Evolutionary conservation across 1,284 basidiomycete species (phyloP).

Genomic region (Porodaedalea pini): DNA sequence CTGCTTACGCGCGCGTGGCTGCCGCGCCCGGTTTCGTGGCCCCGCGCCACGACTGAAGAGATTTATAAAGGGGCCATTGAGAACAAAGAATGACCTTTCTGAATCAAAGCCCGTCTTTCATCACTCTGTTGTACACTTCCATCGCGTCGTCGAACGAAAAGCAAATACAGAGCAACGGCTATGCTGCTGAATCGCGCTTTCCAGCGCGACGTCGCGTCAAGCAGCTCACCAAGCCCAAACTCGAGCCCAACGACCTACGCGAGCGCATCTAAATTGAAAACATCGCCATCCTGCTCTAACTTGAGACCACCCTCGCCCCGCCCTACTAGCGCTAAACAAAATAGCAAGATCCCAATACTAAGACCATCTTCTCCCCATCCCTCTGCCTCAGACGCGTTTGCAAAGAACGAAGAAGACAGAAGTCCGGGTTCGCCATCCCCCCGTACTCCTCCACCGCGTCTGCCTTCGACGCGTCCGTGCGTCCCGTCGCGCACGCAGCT

Average conservation of each 20-base stretch:
- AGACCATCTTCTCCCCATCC: background rate
- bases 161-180: too few relatives aligned
- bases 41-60: too few relatives aligned
- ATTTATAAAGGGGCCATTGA: too few relatives aligned
- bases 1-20: too few relatives aligned
- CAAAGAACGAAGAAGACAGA: background rate
- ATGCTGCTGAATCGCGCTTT: too few relatives aligned
- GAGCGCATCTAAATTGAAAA: background rate
- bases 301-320: background rate
- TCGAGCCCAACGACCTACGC: background rate
- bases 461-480: background rate
- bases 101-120: too few relatives aligned
- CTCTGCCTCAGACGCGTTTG: background rate
- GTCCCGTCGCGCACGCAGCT: constrained; percentile 6
- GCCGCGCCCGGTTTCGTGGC: too few relatives aligned
- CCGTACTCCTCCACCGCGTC: background rate
- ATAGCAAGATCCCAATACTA: background rate
- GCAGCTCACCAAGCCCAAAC: background rate
- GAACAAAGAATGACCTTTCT: too few relatives aligned
- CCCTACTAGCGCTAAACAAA: background rate
- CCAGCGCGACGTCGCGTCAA: too few relatives aligned
- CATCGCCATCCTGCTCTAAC: background rate
- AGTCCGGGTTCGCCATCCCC: background rate
- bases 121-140: too few relatives aligned
- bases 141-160: too few relatives aligned